Base-by-base conservation (phyloP, 192 early-diverging fungal genomes). In the Bifiguratus adelaidae region DNA sequence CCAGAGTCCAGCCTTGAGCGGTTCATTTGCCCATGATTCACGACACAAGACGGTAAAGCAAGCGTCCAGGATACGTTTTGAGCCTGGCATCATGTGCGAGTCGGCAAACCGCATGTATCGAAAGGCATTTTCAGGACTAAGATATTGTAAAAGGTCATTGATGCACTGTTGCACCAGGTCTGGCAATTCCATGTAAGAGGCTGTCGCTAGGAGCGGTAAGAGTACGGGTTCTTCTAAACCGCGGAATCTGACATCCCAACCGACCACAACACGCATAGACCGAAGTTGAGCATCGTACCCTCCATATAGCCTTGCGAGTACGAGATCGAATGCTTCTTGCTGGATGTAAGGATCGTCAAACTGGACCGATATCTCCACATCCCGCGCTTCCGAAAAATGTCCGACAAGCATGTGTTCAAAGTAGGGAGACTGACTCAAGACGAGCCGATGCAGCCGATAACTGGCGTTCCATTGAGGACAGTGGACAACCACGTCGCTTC, bases 281-380 rank as follows among this genome's bases (percentile, higher is more conserved):
- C n/a, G n/a, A n/a, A n/a, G n/a, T n/a, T n/a, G n/a, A n/a, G n/a
- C n/a, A n/a, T n/a, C n/a, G n/a, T n/a, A n/a, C n/a, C n/a, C n/a
- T n/a, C 73, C 76, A 44, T 78, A 78, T 1, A 78, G 56, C 19
- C 63, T 49, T 3, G 50, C 59, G 1, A 78, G 28, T 2, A 64
- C 73, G 20, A 78, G 50, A 32, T 78, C 61, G 46, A 78, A 78
- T 1, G 70, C 56, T 30, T 74, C 76, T 18, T 37, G 42, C 1
- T 69, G 67, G n/a, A 78, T 66, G 45, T 37, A 65, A 2, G 52
- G 27, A 20, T 74, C 64, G 20, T 74, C 70, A 61, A 78, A 73
- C 18, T 58, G 35, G 19, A 78, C 41, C 7, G 58, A 56, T 0
- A 78, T 56, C 8, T 8, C n/a, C n/a, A n/a, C 8, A 7, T 30